Conservation (phyloP, 768 basidiomycete species). For the Leccinellum luteum region DNA sequence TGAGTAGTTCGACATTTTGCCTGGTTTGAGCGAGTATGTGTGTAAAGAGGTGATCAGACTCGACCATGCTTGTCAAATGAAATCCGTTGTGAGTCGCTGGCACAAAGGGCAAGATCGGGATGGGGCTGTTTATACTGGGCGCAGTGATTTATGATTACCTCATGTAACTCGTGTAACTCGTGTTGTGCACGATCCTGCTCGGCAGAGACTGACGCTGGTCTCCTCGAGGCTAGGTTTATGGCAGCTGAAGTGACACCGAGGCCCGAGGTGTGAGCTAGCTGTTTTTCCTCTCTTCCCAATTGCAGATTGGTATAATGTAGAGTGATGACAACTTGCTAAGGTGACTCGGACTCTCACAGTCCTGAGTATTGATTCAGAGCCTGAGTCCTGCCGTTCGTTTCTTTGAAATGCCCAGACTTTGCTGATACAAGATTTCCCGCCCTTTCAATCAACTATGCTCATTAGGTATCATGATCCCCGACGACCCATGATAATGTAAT, state of each 20-base stretch:
- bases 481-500: background rate
- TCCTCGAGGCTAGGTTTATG: background rate
- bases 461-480: background rate
- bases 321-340: too few species aligned
- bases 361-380: too few species aligned
- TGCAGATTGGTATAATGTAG: background rate
- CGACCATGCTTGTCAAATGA: constrained; percentile 22
- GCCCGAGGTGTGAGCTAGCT: background rate
- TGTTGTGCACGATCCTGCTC: background rate
- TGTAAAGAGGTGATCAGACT: constrained; percentile 21
- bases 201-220: background rate
- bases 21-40: constrained; percentile 47
- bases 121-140: constrained; percentile 10
- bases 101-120: constrained; percentile 2
- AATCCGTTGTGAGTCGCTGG: background rate
- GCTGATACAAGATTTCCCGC: too few species aligned
- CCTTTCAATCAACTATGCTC: background rate
- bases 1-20: constrained; percentile 46
- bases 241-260: background rate
- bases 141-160: constrained; percentile 21
- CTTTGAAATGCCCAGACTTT: too few species aligned
- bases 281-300: background rate
- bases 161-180: constrained; percentile 8
- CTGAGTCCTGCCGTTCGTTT: too few species aligned
- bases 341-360: too few species aligned